These are phyloP conservation scores for Coemansia sp. DNA, from an alignment of 192 early-diverging fungal species.

Conservation along the genomic window DNA sequence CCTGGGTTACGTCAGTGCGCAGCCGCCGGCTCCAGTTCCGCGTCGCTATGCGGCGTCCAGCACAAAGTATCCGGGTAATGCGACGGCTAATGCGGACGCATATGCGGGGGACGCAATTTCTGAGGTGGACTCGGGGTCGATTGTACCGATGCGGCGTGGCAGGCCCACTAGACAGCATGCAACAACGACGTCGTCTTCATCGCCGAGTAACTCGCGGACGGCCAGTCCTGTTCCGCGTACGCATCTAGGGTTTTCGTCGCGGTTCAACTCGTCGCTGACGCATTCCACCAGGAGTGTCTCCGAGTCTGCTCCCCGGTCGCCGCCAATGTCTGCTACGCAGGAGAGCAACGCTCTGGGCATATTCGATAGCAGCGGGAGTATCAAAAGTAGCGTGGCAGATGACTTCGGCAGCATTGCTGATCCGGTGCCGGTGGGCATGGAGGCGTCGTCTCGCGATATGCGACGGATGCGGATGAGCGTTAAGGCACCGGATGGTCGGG, in stretches of 20 bases:
- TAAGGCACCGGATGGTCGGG: conserved; percentile 38
- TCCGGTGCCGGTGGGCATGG: background rate
- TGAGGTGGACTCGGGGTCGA: conserved; percentile 44
- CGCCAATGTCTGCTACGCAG: background rate
- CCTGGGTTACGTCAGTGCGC: conserved; percentile 14
- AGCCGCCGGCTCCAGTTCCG: conserved; percentile 18
- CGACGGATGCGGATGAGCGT: conserved; percentile 41
- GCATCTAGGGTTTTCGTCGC: background rate
- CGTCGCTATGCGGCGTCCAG: conserved; percentile 35
- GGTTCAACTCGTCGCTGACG: background rate
- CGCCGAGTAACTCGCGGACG: conserved; percentile 1
- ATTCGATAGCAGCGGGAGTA: background rate
- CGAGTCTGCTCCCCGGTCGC: background rate
- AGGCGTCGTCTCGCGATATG: background rate
- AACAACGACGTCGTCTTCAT: background rate
- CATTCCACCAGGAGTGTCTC: background rate
- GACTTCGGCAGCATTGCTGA: background rate
- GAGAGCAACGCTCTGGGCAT: conserved; percentile 24
- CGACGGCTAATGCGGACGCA: conserved; percentile 22
- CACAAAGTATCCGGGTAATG: conserved; percentile 20
- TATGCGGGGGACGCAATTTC: background rate
- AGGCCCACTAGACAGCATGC: conserved; percentile 59
- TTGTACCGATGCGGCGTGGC: conserved; percentile 89
- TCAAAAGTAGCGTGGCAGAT: background rate
- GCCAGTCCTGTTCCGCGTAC: background rate